A percentile compares a stretch with the other conserved stretches of the same genome.
Conservation (phyloP, 2,329 filamentous ascomycete genomes). For the Hypoxylon rubiginosum region DNA sequence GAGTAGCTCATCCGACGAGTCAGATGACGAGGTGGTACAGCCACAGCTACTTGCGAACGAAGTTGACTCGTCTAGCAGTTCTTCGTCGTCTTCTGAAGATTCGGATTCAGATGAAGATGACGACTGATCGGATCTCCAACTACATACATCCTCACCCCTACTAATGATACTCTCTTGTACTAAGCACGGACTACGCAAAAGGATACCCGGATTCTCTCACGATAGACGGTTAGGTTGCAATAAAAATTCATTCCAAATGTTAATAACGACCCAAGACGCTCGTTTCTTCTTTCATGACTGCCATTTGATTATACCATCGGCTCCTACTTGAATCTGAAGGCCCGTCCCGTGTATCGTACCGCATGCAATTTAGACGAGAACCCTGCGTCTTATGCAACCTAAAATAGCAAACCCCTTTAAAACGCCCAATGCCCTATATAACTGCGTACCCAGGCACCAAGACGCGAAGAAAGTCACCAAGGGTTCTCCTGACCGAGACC, state of each 20-base stretch:
- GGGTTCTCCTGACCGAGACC: slow-evolving; percentile 16
- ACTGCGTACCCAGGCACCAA: slow-evolving; percentile 3
- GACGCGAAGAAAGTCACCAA: slow-evolving; percentile 13
- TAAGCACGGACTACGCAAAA: slow-evolving; percentile 32
- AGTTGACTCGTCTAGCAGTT: slow-evolving; percentile 54
- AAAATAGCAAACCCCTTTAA: slow-evolving; percentile 23
- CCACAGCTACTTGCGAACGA: slow-evolving; percentile 31
- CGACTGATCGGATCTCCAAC: slow-evolving; percentile 42
- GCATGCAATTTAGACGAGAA: slow-evolving; percentile 33
- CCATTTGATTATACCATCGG: slow-evolving; percentile 15
- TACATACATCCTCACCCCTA: slow-evolving; percentile 8
- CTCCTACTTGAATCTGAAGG: slow-evolving; percentile 18
- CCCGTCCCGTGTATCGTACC: slow-evolving; percentile 14
- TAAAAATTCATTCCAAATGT: slow-evolving; percentile 16
- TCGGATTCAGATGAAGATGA: slow-evolving; percentile 54
- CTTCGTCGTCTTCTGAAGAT: slow-evolving; percentile 55
- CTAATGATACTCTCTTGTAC: slow-evolving; percentile 15
- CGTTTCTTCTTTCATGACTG: slow-evolving; percentile 19
- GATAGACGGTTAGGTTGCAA: slow-evolving; percentile 21
- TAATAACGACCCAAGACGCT: slow-evolving; percentile 18
- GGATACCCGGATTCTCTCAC: slow-evolving; percentile 42
- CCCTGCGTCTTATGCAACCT: slow-evolving; percentile 35
- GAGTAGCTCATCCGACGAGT: slow-evolving; percentile 51
- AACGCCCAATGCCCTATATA: slow-evolving; percentile 42
- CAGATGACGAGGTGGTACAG: slow-evolving; percentile 46